Base-by-base conservation (phyloP, 1,284 basidiomycete species). In the Papiliotrema nemorosa region DNA sequence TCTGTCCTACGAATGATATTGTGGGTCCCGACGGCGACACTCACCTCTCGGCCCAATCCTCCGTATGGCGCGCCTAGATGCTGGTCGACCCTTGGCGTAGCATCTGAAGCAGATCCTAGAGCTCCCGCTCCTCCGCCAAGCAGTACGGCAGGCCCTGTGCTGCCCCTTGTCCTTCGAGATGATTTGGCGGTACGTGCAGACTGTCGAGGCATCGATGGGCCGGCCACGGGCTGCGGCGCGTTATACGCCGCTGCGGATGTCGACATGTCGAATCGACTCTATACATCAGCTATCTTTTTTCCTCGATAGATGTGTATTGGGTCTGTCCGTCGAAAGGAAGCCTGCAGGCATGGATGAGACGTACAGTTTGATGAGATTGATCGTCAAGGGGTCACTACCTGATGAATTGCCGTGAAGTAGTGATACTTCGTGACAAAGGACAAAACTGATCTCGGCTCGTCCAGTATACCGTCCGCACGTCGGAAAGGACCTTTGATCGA, bases 61-160 rank as follows among this genome's bases (percentile, higher is more conserved):
- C 27, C 48, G 16, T 31, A 14, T 14, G 44, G 27, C 21, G 21
- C 45, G 24, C 16, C 33, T 16, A 24, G 46, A 40, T 20, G 16
- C 18, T 21, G n/a, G 42, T 7, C n/a, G n/a, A 4, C n/a, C 31
- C 25, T 25, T 7, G 3, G 33, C 22, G 9, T 31, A 13, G 21
- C 21, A 16, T 31, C 39, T 21, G 18, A 26, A 14, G 21, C 43
- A 12, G 53, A 46, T 18, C 64, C 67, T 22, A 69, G 48, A 3
- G 57, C 54, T 20, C 67, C 67, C 10, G 58, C 62, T 20, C 68
- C 68, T n/a, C 68, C 68, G 20, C 68, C 68, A 5, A 67, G 57
- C 18, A 64, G 44, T 22, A 69, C 61, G 3, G 60, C 55, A 4
- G 54, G 49, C 13, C 54, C 53, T 5, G 54, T 52, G 38, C 57